Conservation (phyloP, 306 rosid species). For the Senna tora region DNA sequence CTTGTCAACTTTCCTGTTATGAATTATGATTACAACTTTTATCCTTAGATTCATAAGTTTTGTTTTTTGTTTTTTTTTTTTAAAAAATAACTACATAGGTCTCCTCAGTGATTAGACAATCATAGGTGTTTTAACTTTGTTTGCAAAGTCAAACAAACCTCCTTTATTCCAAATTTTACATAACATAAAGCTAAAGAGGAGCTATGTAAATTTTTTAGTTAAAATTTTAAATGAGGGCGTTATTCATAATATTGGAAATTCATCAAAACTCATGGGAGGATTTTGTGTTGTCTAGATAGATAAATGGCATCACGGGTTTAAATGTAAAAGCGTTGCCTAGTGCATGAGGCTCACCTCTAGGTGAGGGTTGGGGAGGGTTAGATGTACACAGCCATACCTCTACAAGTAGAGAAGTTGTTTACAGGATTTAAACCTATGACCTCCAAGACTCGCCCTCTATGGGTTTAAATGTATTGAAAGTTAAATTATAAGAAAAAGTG, state of each 20-base stretch:
- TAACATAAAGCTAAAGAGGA: conserved; percentile 12
- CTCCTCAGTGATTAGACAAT: conserved; percentile 11
- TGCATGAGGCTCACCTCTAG: too few species aligned
- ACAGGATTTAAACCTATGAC: too few species aligned
- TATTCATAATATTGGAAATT: neutral
- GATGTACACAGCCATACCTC: too few species aligned
- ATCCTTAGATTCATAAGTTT: neutral
- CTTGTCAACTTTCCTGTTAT: neutral
- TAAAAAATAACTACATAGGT: neutral
- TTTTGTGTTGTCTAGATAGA: neutral
- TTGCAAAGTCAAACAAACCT: conserved; percentile 15
- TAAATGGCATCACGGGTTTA: neutral
- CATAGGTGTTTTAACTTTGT: neutral
- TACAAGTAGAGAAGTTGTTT: too few species aligned
- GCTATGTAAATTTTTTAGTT: neutral
- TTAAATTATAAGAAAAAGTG: neutral
- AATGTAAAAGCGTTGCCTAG: too few species aligned
- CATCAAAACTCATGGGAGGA: neutral
- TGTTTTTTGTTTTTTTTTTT: too few species aligned
- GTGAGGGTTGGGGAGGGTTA: too few species aligned
- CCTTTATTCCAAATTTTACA: neutral
- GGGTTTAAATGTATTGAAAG: neutral
- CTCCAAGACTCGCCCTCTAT: too few species aligned
- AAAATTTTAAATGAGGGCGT: neutral
- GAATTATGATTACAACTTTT: neutral